Evolutionary conservation across 169 alveolate species (phyloP), one percentile per base, ranked within the genome.

Genomic region (Eimeria falciformis): DNA sequence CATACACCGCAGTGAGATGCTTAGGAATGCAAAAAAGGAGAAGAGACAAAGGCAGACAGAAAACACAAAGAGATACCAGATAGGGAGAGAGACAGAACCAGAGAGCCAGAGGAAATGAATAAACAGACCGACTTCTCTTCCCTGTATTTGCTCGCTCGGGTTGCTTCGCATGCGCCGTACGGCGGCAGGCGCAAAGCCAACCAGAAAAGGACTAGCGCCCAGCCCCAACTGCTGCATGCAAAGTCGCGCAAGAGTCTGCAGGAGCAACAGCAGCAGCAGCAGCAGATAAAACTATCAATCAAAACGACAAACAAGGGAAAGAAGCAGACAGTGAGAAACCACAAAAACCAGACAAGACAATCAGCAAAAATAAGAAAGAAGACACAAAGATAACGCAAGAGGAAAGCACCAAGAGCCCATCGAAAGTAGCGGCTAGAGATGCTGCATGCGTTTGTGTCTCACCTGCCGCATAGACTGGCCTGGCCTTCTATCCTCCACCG

Each of bases 391-490:
- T 9, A 29, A 1, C 78, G 50, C 3, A 6, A 33, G 53, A n/a
- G 7, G 53, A 53, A 29, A 23, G 17, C 11, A 29, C 12, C 3
- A 69, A 69, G 55, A 33, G 2, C 33, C 14, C 11, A 21, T 40
- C n/a, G n/a, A n/a, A n/a, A n/a, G n/a, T n/a, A n/a, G n/a, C n/a
- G n/a, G n/a, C n/a, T n/a, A n/a, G n/a, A n/a, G n/a, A n/a, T n/a
- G n/a, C n/a, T n/a, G n/a, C n/a, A n/a, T n/a, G n/a, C n/a, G n/a
- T n/a, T n/a, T n/a, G n/a, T n/a, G n/a, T n/a, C 94, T 23, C 43
- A 92, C 95, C 56, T 73, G 62, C 17, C 95, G 47, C 95, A 92
- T 92, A 29, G 95, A 47, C 55, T 92, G 91, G 88, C 93, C 93
- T 11, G 55, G 92, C 18, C 79, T 58, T 40, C 92, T 50, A 85